A percentile compares a stretch with the other conserved stretches of the same genome.
Evolutionary conservation across 2,329 filamentous ascomycete species (phyloP).

Genomic region (Beauveria sp.): DNA sequence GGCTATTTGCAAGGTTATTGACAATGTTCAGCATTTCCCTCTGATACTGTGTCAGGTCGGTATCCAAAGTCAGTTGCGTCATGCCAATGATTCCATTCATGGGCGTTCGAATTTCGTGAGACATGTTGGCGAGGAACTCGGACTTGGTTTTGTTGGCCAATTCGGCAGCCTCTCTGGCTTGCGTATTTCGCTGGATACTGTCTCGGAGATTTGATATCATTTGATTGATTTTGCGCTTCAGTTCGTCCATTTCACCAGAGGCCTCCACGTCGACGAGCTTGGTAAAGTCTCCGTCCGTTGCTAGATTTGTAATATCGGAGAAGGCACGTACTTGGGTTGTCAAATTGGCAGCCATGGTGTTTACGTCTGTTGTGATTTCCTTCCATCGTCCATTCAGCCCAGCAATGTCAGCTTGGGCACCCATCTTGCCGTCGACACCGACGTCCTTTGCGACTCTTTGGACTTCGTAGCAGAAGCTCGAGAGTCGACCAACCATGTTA

Average conservation of each 20-base stretch:
- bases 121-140: constrained; percentile 98
- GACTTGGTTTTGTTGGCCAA: constrained; percentile 97
- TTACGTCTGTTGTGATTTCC: constrained; percentile 94
- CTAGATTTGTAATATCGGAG: constrained; percentile 95
- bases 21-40: constrained; percentile 98
- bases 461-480: constrained; percentile 92
- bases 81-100: constrained; percentile 98
- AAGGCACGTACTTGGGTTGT: constrained; percentile 97
- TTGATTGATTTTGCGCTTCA: constrained; percentile 98
- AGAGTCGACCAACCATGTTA: constrained; percentile 94
- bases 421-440: constrained; percentile 97
- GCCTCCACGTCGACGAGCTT: constrained; percentile 96
- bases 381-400: constrained; percentile 94
- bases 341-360: constrained; percentile 74
- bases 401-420: constrained; percentile 89
- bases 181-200: constrained; percentile 93
- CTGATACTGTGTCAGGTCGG: constrained; percentile 88
- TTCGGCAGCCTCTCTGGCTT: constrained; percentile 90
- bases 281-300: constrained; percentile 93
- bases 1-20: constrained; percentile 89
- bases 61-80: constrained; percentile 94
- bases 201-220: constrained; percentile 96
- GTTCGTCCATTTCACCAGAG: constrained; percentile 96
- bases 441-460: constrained; percentile 95
- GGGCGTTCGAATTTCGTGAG: constrained; percentile 92